These are phyloP conservation scores for Auxenochlorella pyrenoidosa DNA, from an alignment of 139 green algal species.

Conservation along the genomic window DNA sequence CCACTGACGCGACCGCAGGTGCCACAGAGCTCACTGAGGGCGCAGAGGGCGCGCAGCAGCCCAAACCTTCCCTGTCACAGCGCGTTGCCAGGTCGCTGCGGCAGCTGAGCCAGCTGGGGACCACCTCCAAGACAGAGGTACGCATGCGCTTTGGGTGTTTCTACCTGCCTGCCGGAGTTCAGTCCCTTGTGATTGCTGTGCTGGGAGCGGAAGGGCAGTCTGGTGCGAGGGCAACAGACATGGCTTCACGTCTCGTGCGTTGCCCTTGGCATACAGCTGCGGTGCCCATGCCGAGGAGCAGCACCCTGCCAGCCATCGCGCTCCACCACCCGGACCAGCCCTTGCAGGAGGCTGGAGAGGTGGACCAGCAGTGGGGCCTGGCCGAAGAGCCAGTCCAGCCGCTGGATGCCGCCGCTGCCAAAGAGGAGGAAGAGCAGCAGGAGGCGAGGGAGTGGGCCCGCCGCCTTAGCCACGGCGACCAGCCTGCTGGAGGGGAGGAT, in stretches of 20 bases:
- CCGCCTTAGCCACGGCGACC: neutral
- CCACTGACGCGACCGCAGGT: neutral
- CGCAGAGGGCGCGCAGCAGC: neutral
- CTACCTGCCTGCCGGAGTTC: too few relatives aligned
- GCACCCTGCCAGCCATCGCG: too few relatives aligned
- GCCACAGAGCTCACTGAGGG: conserved; percentile 5
- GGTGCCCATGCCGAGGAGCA: too few relatives aligned
- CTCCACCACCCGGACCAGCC: too few relatives aligned
- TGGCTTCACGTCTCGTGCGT: too few relatives aligned
- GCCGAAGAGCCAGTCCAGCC: neutral
- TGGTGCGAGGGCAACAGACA: too few relatives aligned
- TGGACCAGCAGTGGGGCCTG: neutral
- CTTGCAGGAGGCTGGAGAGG: conserved; percentile 19
- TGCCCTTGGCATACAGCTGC: too few relatives aligned
- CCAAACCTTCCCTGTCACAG: conserved; percentile 18
- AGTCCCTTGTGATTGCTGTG: too few relatives aligned
- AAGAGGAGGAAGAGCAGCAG: neutral
- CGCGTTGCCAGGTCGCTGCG: conserved; percentile 7
- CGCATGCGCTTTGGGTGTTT: neutral
- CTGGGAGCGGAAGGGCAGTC: too few relatives aligned
- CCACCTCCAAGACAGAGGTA: conserved; percentile 4
- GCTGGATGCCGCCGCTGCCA: too few relatives aligned
- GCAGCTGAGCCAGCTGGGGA: conserved; percentile 33
- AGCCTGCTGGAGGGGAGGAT: too few relatives aligned
- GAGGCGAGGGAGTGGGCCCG: neutral